These are phyloP conservation scores for Microbotryomycetes sp. DNA, from an alignment of 1,284 basidiomycete species.

Conservation along the genomic window DNA sequence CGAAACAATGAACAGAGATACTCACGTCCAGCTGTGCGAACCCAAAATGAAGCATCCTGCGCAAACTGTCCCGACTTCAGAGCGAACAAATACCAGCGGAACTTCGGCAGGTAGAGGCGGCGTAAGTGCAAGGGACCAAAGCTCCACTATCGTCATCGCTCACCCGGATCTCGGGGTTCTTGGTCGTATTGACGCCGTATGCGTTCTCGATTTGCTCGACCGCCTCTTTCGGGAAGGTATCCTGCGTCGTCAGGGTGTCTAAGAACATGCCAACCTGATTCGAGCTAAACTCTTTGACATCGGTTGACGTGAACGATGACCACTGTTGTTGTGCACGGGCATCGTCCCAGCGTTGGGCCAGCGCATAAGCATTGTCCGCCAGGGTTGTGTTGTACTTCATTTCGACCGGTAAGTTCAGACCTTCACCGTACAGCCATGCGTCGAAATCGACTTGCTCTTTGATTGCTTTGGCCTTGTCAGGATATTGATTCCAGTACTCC, in stretches of 20 bases:
- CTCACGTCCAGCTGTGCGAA: constrained; percentile 24
- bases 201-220: constrained; percentile 53
- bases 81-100: constrained; percentile 36
- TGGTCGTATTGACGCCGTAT: constrained; percentile 52
- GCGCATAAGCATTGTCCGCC: constrained; percentile 54
- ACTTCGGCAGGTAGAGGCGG: constrained; percentile 1
- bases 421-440: constrained; percentile 37
- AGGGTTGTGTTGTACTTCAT: constrained; percentile 77
- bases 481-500: constrained; percentile 54
- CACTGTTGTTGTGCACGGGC: constrained; percentile 54
- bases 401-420: constrained; percentile 61
- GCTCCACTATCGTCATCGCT: constrained; percentile 64
- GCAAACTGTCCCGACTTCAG: constrained; percentile 50
- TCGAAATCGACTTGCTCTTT: constrained; percentile 72
- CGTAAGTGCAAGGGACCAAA: constrained; percentile 41
- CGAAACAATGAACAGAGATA: neutral
- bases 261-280: constrained; percentile 64
- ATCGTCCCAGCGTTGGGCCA: constrained; percentile 71
- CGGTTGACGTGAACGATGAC: constrained; percentile 49
- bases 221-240: constrained; percentile 42
- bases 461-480: constrained; percentile 52
- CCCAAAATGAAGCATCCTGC: constrained; percentile 28
- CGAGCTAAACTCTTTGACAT: constrained; percentile 56
- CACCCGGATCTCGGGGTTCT: constrained; percentile 65
- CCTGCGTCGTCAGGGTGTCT: constrained; percentile 56